These are phyloP conservation scores for Dioscorea dumetorum DNA, from an alignment of 106 monocot species.

Conservation along the genomic window DNA sequence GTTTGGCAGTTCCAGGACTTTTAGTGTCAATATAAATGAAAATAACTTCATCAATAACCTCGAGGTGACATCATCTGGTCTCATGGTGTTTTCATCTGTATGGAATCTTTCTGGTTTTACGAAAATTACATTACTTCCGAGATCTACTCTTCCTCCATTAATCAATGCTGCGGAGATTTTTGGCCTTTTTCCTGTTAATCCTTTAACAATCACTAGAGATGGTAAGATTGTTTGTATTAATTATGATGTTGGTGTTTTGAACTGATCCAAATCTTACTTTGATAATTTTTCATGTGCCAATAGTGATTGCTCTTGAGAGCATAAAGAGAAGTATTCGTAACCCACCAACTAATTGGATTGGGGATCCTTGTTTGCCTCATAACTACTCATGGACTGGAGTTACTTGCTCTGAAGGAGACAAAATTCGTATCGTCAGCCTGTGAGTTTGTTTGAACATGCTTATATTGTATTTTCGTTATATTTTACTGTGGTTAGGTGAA, in stretches of 20 bases:
- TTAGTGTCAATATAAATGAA: conserved; percentile 68
- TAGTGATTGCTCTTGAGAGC: conserved; percentile 52
- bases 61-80: conserved; percentile 43
- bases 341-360: conserved; percentile 76
- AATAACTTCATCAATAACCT: conserved; percentile 48
- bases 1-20: conserved; percentile 23
- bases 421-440: conserved; percentile 57
- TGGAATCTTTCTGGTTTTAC: conserved; percentile 78
- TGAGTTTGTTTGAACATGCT: conserved; percentile 41
- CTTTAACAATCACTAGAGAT: conserved; percentile 54
- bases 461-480: not conserved
- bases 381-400: conserved; percentile 79
- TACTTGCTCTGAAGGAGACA: conserved; percentile 41
- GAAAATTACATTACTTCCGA: conserved; percentile 40
- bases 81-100: conserved; percentile 43
- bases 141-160: conserved; percentile 38
- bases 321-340: conserved; percentile 51
- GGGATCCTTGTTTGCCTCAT: conserved; percentile 85
- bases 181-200: conserved; percentile 44
- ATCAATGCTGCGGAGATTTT: conserved; percentile 89
- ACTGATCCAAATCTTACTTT: not conserved
- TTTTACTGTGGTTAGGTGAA: not conserved
- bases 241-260: not conserved
- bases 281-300: conserved; percentile 6
- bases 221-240: conserved; percentile 26